Percentiles rank a stretch among this genome's conserved stretches.
These are phyloP conservation scores for Lachnellula occidentalis DNA, from an alignment of 2,329 filamentous ascomycete species.

Conservation along the genomic window DNA sequence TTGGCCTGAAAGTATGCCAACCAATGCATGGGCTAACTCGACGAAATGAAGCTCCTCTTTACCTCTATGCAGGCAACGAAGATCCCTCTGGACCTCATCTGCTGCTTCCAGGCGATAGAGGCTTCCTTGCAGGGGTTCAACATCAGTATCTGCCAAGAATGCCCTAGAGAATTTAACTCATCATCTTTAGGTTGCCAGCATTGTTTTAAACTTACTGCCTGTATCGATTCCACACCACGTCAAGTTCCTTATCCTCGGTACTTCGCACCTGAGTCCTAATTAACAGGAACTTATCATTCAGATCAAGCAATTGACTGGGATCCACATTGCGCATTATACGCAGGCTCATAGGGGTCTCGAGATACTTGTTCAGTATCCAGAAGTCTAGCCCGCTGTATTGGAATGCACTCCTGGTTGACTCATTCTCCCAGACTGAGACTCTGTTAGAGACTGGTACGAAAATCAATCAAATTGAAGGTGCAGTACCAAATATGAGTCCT, in stretches of 20 bases:
- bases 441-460: background rate
- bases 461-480: background rate
- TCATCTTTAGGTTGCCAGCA: background rate
- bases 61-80: background rate
- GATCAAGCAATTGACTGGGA: background rate
- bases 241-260: background rate
- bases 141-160: background rate
- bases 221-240: background rate
- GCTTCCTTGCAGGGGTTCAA: background rate
- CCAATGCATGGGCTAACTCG: background rate
- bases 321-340: background rate
- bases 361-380: background rate
- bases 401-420: background rate
- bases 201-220: background rate
- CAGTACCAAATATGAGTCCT: background rate
- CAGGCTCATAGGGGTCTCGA: background rate
- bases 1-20: background rate
- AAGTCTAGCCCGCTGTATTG: background rate
- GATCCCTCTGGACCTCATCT: background rate
- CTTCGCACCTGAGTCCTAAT: background rate
- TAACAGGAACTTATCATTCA: background rate
- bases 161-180: background rate
- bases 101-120: background rate
- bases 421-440: background rate
- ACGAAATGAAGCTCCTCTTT: background rate